Percentiles rank a stretch among this genome's conserved stretches.
These are phyloP conservation scores for Sugiyamaella lignohabitans DNA, from an alignment of 805 yeast species.

Conservation along the genomic window DNA sequence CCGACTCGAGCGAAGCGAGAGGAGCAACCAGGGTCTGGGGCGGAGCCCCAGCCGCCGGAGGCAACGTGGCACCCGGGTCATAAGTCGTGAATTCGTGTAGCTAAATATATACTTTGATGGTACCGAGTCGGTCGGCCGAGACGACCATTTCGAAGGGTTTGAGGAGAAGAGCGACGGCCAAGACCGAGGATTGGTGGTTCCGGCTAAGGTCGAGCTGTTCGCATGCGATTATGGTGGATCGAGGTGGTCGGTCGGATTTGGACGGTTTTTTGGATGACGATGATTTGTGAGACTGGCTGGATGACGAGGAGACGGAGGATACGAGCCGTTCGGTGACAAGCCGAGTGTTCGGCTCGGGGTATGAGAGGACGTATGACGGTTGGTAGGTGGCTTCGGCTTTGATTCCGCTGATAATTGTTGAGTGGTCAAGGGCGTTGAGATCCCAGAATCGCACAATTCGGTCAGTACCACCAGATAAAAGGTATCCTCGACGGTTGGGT, in stretches of 20 bases:
- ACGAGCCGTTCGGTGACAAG: slow-evolving; percentile 37
- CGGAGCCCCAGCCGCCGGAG: no score
- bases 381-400: slow-evolving; percentile 18
- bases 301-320: slow-evolving; percentile 13
- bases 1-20: no score
- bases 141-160: slow-evolving; percentile 55
- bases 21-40: no score
- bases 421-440: slow-evolving; percentile 28
- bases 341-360: slow-evolving; percentile 35
- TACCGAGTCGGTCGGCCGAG: slow-evolving; percentile 63
- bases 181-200: slow-evolving; percentile 47
- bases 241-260: slow-evolving; percentile 15
- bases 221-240: slow-evolving; percentile 34
- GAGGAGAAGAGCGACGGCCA: slow-evolving; percentile 41
- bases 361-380: slow-evolving; percentile 19
- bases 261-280: slow-evolving; percentile 5
- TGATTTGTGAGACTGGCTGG: slow-evolving; percentile 3
- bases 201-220: slow-evolving; percentile 41
- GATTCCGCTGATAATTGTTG: slow-evolving; percentile 31
- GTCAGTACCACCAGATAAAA: slow-evolving; percentile 31
- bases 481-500: slow-evolving; percentile 14
- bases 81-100: no score
- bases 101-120: slow-evolving; percentile 45
- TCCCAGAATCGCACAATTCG: slow-evolving; percentile 34
- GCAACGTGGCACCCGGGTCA: no score